Base-by-base conservation (phyloP, 164 flowering plant species). In the Nymphaea thermarum region DNA sequence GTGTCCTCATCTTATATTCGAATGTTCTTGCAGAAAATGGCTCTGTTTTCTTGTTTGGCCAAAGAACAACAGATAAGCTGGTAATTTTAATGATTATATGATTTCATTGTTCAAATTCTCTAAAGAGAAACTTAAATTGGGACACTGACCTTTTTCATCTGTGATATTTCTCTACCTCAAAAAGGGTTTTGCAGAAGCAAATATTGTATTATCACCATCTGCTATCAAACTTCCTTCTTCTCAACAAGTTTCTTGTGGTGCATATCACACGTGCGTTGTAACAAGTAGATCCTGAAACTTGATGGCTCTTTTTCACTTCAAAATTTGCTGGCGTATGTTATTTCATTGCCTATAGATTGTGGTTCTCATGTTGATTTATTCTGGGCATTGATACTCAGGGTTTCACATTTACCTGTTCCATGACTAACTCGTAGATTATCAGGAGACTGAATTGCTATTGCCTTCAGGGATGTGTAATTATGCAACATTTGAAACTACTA, bases 231-330 rank as follows among this genome's bases (percentile, higher is more conserved):
- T 95, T 41, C 94, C 98, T 51, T 72, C 64, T 73, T 84, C 88
- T 68, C 77, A 78, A 70, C 87, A 85, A 76, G 88, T 86, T 80
- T 89, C 94, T 62, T 92, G 99, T 72, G 99, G 99, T 75, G 99
- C 91, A 71, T 90, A 94, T 76, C 98, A 95, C 81, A 90, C 93
- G n/a, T 88, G 98, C 72, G 81, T 83, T 62, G 67, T 95, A 70
- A 85, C 99, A 79, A 75, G 99, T 94, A 81, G 70, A 25, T 75
- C 12, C 66, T 73, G 66, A 47, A 41, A 55, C 36, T 43, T 57
- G 16, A 42, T 43, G 6, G 5, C 8, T 41, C n/a, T 8, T 64
- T 62, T 69, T 47, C 12, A 5, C 5, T 47, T 47, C 55, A 47
- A n/a, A n/a, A n/a, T n/a, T n/a, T n/a, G n/a, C n/a, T n/a, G n/a